phyloP scores from a whole-genome alignment of 768 basidiomycete species.

The Naganishia onofrii region DNA sequence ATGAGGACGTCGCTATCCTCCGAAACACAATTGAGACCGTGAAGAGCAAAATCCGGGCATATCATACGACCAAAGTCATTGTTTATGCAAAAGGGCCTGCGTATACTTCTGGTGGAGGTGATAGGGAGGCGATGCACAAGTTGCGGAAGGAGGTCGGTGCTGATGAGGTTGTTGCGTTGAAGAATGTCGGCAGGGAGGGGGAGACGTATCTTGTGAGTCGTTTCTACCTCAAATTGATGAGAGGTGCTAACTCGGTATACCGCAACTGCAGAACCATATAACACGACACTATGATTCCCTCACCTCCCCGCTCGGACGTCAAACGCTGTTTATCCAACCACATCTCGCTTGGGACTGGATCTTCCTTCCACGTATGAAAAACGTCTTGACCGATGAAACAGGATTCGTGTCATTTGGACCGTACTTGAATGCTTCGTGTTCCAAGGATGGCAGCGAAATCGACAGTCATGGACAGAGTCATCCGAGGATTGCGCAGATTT shows the following conservation, averaged over 20 bases:
- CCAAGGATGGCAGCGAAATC: constrained; percentile 35
- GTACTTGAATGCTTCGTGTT: constrained; percentile 37
- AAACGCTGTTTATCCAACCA: constrained; percentile 50
- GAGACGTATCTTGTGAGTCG: constrained; percentile 50
- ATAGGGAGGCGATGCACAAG: constrained; percentile 24
- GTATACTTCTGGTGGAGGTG: background rate
- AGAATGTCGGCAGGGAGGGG: constrained; percentile 49
- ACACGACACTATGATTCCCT: constrained; percentile 41
- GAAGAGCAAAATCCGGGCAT: constrained; percentile 19
- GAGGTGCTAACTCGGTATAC: too few species aligned
- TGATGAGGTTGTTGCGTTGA: constrained; percentile 44
- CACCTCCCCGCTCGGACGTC: constrained; percentile 36
- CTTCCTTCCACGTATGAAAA: constrained; percentile 39
- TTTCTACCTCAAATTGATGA: too few species aligned
- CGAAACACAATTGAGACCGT: constrained; percentile 34
- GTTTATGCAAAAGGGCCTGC: constrained; percentile 44
- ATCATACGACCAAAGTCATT: constrained; percentile 35
- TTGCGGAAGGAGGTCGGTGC: constrained; percentile 31
- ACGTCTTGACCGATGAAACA: constrained; percentile 32
- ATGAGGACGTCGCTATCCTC: constrained; percentile 37
- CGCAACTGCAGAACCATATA: constrained; percentile 41
- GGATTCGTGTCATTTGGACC: constrained; percentile 51
- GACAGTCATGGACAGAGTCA: constrained; percentile 42
- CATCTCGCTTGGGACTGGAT: constrained; percentile 50
- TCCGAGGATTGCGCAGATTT: constrained; percentile 46